Evolutionary conservation across 176 grass and related monocot species (phyloP), one percentile per base, ranked within the genome.

Genomic region (Cymbopogon citratus): DNA sequence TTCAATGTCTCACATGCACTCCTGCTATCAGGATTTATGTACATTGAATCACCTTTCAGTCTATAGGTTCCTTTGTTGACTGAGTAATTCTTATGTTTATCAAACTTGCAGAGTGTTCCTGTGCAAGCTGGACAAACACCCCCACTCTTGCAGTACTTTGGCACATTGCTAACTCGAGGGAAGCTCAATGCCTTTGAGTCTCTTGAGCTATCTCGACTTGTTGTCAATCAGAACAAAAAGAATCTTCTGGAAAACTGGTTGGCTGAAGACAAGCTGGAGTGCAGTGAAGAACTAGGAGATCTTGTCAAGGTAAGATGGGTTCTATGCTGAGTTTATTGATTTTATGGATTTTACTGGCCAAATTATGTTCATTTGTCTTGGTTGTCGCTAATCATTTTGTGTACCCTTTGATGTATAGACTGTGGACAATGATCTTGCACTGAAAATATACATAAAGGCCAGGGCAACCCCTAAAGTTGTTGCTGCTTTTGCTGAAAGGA

Each of bases 381-480:
- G 79, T 89, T 83, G 74, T 86, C 45, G 57, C 74, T 85, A 82
- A 81, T 7, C 0, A 26, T 68, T 29, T 33, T 5, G 65, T 60
- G 26, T 85, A 26, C 60, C 7, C 35, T 87, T 63, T 66, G 7
- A 14, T 93, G 78, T 83, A 99, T 83, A 99, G 96, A 95, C 96
- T 12, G 92, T 95, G 80, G 96, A 99, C 85, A 99, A 91, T 87
- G 96, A 99, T 90, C 87, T 99, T 75, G 96, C 96, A 13, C 81
- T 99, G 60, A 99, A 99, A 81, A 95, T 99, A 76, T 99, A 91
- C 73, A 95, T 99, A 85, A 95, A 99, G 89, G 96, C 96, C 15
- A 99, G 91, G 85, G 93, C 97, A 78, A 99, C 93, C 26, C 97
- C 97, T 60, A 99, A 99, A 91, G 97, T 96, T 66, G 97, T 99